These are phyloP conservation scores for Candolleomyces aberdarensis DNA, from an alignment of 768 basidiomycete species.

Conservation along the genomic window DNA sequence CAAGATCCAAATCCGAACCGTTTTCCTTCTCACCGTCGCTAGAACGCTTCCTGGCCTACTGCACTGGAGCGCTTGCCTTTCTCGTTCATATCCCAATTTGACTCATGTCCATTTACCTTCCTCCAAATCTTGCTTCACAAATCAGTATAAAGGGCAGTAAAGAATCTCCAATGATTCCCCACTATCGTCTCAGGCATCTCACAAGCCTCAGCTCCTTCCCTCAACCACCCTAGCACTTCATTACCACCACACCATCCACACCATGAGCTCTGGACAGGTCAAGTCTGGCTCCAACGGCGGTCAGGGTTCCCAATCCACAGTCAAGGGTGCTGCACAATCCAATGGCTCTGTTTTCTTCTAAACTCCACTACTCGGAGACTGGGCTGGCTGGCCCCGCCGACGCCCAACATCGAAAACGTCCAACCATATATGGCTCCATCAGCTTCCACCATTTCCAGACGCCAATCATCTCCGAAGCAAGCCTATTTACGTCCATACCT, in stretches of 20 bases:
- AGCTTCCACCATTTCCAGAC: conserved; percentile 1
- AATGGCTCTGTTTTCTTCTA: conserved; percentile 62
- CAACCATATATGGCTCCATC: conserved; percentile 1
- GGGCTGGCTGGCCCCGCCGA: too few species aligned
- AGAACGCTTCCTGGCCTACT: conserved; percentile 18
- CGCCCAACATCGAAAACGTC: too few species aligned
- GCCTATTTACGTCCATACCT: conserved; percentile 7
- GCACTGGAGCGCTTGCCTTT: conserved; percentile 23
- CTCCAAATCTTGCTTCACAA: conserved; percentile 28
- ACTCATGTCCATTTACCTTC: conserved; percentile 26
- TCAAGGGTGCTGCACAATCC: conserved; percentile 48
- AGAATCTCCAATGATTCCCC: conserved; percentile 27
- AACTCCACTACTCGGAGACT: conserved; percentile 15
- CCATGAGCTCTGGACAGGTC: conserved; percentile 38
- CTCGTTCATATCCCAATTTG: conserved; percentile 29
- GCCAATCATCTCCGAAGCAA: conserved; percentile 5
- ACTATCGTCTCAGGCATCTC: conserved; percentile 21
- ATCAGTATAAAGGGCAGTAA: conserved; percentile 25
- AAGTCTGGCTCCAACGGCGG: conserved; percentile 24
- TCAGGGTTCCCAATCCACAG: conserved; percentile 35
- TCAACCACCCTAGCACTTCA: conserved; percentile 1
- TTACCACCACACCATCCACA: conserved; percentile 10
- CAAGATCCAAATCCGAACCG: conserved; percentile 33
- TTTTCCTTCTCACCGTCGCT: conserved; percentile 27
- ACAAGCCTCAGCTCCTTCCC: conserved; percentile 4